A percentile compares a stretch with the other conserved stretches of the same genome.
Evolutionary conservation across 208 protist genomes (phyloP).

Genomic region (Angomonas deanei): DNA sequence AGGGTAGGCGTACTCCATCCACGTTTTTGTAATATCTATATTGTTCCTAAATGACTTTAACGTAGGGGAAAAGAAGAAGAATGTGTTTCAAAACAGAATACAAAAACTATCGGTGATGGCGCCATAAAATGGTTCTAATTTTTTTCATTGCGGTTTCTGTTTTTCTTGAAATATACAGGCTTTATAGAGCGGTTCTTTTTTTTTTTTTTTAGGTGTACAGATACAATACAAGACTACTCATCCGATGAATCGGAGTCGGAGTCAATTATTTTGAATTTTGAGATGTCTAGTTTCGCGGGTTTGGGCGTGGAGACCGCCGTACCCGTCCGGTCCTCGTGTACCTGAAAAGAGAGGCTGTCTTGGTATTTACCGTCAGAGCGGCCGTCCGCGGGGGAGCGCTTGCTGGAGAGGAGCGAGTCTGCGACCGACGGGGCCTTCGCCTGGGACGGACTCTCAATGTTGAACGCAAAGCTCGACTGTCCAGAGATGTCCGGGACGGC

Average conservation of each 20-base stretch:
- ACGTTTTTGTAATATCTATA: too few relatives aligned
- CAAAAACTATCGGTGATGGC: not conserved
- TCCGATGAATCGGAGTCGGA: slow-evolving; percentile 31
- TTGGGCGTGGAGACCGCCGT: not conserved
- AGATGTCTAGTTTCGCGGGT: not conserved
- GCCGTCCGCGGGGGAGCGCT: too few relatives aligned
- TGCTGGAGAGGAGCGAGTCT: slow-evolving; percentile 1
- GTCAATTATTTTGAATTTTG: slow-evolving; percentile 5
- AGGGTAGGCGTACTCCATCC: too few relatives aligned
- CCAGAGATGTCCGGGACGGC: too few relatives aligned
- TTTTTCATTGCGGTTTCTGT: too few relatives aligned
- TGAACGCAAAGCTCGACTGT: not conserved
- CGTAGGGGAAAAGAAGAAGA: not conserved
- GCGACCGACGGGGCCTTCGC: not conserved
- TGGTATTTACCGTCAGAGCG: too few relatives aligned
- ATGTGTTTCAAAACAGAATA: not conserved
- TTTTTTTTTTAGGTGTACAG: not conserved
- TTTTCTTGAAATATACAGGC: not conserved
- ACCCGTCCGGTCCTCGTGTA: not conserved
- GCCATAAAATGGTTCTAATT: not conserved
- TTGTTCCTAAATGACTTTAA: not conserved
- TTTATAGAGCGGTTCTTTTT: too few relatives aligned
- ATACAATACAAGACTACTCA: slow-evolving; percentile 1
- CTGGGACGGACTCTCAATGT: not conserved
- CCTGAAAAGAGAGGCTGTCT: not conserved